Percentiles rank a stretch among this genome's conserved stretches.
Evolutionary conservation across 495 filamentous ascomycete species (phyloP).

Genomic region (Lepidopterella palustris): DNA sequence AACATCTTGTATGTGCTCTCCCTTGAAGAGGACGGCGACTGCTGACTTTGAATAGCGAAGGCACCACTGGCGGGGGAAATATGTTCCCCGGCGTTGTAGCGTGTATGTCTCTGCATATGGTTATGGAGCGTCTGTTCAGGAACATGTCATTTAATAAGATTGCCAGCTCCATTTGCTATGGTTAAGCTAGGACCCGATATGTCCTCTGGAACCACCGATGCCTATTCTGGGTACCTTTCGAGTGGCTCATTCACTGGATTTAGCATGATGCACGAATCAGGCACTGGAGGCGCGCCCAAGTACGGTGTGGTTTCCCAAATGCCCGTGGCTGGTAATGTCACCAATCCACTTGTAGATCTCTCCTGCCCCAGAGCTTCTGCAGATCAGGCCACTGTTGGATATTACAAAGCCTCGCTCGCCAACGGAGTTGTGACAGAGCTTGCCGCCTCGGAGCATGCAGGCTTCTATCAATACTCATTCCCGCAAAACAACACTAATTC

Average conservation of each 20-base stretch:
- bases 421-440: constrained; percentile 55
- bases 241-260: constrained; percentile 60
- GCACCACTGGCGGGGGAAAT: constrained; percentile 50
- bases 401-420: constrained; percentile 52
- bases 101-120: constrained; percentile 10
- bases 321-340: constrained; percentile 48
- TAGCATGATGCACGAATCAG: constrained; percentile 67
- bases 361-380: constrained; percentile 45
- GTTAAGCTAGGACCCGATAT: constrained; percentile 66
- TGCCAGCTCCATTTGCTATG: constrained; percentile 53
- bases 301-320: constrained; percentile 67
- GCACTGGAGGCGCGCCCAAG: constrained; percentile 68
- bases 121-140: neutral
- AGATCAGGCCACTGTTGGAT: constrained; percentile 55
- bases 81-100: constrained; percentile 59
- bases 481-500: constrained; percentile 43
- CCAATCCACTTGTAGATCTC: constrained; percentile 53
- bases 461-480: constrained; percentile 59
- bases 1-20: constrained; percentile 34
- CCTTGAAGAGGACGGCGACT: constrained; percentile 26
- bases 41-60: constrained; percentile 11
- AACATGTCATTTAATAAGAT: constrained; percentile 13
- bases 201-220: constrained; percentile 47
- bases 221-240: constrained; percentile 58
- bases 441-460: constrained; percentile 54